A percentile compares a stretch with the other conserved stretches of the same genome.
Evolutionary conservation across 306 rosid genomes (phyloP).

Genomic region (Cicer pinnatifidum): DNA sequence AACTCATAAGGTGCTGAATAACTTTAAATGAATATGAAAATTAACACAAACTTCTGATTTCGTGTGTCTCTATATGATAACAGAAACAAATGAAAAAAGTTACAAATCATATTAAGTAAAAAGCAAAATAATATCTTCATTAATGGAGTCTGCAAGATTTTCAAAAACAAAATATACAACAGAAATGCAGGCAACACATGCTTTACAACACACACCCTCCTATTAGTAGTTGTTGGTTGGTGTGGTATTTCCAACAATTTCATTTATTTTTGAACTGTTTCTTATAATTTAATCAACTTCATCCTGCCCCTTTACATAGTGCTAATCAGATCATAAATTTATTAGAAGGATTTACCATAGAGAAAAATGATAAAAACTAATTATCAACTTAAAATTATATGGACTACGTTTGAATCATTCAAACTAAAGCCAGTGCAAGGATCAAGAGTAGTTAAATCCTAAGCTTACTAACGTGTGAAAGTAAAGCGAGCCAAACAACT

Average conservation of each 20-base stretch:
- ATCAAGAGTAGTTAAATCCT: neutral
- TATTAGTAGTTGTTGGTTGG: neutral
- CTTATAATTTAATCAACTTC: no score
- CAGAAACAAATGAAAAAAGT: conserved; percentile 26
- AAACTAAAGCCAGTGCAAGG: neutral
- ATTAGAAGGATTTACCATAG: no score
- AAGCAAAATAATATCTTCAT: conserved; percentile 5
- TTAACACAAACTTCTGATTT: neutral
- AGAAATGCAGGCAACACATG: neutral
- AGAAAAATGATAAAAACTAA: neutral
- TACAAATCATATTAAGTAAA: neutral
- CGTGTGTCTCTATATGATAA: conserved; percentile 12
- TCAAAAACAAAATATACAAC: conserved; percentile 23
- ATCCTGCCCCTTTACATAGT: no score
- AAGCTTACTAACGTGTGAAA: neutral
- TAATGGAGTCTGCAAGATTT: conserved; percentile 1
- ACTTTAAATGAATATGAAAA: conserved; percentile 29
- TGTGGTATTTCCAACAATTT: no score
- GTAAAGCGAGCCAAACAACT: neutral
- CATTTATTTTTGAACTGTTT: no score
- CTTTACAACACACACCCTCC: neutral
- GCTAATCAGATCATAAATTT: no score
- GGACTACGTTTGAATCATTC: neutral
- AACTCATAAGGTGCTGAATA: conserved; percentile 21
- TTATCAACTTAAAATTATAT: neutral